A percentile compares a stretch with the other conserved stretches of the same genome.
These are phyloP conservation scores for Sphaerosporella brunnea DNA, from an alignment of 495 filamentous ascomycete species.

Conservation along the genomic window DNA sequence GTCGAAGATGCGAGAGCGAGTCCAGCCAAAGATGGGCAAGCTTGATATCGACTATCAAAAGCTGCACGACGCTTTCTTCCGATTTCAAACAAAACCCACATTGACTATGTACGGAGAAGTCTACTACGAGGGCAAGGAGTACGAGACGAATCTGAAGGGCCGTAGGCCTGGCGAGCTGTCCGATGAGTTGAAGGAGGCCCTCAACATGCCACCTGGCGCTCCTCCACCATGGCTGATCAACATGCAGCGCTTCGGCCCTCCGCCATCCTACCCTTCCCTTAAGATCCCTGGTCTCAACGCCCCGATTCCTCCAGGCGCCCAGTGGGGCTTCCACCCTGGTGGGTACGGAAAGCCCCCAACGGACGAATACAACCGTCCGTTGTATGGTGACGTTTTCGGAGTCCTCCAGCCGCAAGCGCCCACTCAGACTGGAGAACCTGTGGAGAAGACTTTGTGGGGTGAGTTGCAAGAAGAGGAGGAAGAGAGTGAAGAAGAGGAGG, in stretches of 20 bases:
- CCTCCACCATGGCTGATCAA: constrained; percentile 96
- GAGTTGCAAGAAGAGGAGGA: constrained; percentile 75
- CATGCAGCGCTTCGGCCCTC: constrained; percentile 81
- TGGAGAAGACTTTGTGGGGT: constrained; percentile 84
- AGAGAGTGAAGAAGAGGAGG: constrained; percentile 63
- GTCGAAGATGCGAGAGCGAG: constrained; percentile 86
- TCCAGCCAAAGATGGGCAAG: constrained; percentile 91
- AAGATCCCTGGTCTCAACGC: constrained; percentile 91
- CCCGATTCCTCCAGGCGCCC: constrained; percentile 79
- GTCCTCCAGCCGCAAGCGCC: constrained; percentile 42
- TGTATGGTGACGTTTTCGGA: constrained; percentile 90
- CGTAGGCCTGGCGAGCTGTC: constrained; percentile 78
- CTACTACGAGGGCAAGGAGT: constrained; percentile 97
- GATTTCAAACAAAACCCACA: constrained; percentile 88
- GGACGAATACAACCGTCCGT: constrained; percentile 72
- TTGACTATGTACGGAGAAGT: constrained; percentile 91
- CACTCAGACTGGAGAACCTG: constrained; percentile 49
- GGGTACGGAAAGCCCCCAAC: constrained; percentile 92
- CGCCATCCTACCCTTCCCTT: constrained; percentile 77
- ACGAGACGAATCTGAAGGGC: constrained; percentile 83
- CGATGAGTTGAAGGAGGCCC: constrained; percentile 75
- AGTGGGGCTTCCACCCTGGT: constrained; percentile 89
- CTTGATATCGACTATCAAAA: constrained; percentile 97
- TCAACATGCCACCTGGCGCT: constrained; percentile 84
- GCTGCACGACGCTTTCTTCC: constrained; percentile 93